These are phyloP conservation scores for Boletus semigastroideus DNA, from an alignment of 1,284 basidiomycete genomes.

Conservation along the genomic window DNA sequence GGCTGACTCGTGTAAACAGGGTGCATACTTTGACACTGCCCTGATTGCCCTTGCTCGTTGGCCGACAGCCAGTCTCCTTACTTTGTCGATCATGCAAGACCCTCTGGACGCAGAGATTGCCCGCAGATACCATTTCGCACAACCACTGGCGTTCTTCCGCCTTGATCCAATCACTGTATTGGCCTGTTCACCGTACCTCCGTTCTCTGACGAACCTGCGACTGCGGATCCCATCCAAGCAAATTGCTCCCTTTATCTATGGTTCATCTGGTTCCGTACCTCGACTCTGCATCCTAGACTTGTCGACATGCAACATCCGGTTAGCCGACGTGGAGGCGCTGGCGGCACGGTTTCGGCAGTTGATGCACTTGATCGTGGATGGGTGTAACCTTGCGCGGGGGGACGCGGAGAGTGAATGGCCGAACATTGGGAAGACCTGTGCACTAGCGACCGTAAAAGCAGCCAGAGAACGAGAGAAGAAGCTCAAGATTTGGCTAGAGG, in stretches of 20 bases:
- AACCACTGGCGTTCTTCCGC: slow-evolving; percentile 72
- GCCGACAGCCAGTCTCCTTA: slow-evolving; percentile 46
- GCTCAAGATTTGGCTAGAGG: slow-evolving; percentile 52
- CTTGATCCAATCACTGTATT: slow-evolving; percentile 51
- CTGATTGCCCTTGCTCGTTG: slow-evolving; percentile 55
- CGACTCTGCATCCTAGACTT: slow-evolving; percentile 55
- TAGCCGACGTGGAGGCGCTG: slow-evolving; percentile 50
- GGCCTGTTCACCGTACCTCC: slow-evolving; percentile 44
- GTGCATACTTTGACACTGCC: slow-evolving; percentile 67
- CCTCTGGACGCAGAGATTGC: slow-evolving; percentile 43
- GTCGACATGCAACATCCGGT: slow-evolving; percentile 52
- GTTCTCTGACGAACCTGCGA: slow-evolving; percentile 46
- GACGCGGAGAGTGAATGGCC: slow-evolving; percentile 50
- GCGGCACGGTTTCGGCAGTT: slow-evolving; percentile 45
- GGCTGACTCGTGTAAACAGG: slow-evolving; percentile 37
- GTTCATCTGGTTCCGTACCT: slow-evolving; percentile 37
- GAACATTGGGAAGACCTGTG: slow-evolving; percentile 54
- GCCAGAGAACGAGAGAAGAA: slow-evolving; percentile 59
- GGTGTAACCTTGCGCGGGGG: slow-evolving; percentile 45
- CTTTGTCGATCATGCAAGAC: slow-evolving; percentile 67
- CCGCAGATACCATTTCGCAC: slow-evolving; percentile 51
- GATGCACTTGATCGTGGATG: slow-evolving; percentile 54
- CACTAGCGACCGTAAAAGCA: slow-evolving; percentile 50
- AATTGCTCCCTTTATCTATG: slow-evolving; percentile 44
- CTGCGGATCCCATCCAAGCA: slow-evolving; percentile 61